Conservation (phyloP, 1,284 basidiomycete species). For the Marasmius fiardii region DNA sequence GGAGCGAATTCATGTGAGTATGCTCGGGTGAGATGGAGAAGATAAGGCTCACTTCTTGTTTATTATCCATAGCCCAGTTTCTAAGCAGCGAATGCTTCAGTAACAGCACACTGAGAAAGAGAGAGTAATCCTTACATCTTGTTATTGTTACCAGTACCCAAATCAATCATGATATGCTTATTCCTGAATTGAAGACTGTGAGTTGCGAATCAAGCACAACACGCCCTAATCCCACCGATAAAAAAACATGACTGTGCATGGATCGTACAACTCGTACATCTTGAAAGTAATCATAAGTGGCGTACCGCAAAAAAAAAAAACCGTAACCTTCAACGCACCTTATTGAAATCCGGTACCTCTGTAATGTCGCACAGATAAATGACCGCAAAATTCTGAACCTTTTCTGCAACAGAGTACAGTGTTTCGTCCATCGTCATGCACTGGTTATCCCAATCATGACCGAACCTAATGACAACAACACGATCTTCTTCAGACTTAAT, state of each 20-base stretch:
- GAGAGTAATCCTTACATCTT: constrained; percentile 74
- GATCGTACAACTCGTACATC: constrained; percentile 96
- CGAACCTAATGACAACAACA: constrained; percentile 93
- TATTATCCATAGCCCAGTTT: constrained; percentile 97
- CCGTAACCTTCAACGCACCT: constrained; percentile 53
- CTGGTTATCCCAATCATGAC: constrained; percentile 91
- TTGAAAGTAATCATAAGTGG: constrained; percentile 26
- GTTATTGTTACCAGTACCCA: constrained; percentile 99
- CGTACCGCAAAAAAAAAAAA: background rate
- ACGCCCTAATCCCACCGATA: constrained; percentile 64
- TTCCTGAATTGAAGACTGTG: constrained; percentile 52
- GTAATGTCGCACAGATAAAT: constrained; percentile 97
- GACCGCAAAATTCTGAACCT: constrained; percentile 98
- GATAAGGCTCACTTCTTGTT: constrained; percentile 74
- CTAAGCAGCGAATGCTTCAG: constrained; percentile 35
- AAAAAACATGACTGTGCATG: constrained; percentile 97
- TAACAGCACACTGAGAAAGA: background rate
- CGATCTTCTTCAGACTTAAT: constrained; percentile 98
- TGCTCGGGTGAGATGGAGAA: background rate
- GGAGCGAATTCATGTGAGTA: constrained; percentile 11
- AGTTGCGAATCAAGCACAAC: background rate
- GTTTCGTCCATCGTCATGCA: constrained; percentile 99
- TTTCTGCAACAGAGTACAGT: constrained; percentile 88
- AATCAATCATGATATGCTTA: constrained; percentile 99
- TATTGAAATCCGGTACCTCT: constrained; percentile 98